Percentiles rank a stretch among this genome's conserved stretches.
phyloP scores from a whole-genome alignment of 768 basidiomycete species.

The Boletus reticuloceps region DNA sequence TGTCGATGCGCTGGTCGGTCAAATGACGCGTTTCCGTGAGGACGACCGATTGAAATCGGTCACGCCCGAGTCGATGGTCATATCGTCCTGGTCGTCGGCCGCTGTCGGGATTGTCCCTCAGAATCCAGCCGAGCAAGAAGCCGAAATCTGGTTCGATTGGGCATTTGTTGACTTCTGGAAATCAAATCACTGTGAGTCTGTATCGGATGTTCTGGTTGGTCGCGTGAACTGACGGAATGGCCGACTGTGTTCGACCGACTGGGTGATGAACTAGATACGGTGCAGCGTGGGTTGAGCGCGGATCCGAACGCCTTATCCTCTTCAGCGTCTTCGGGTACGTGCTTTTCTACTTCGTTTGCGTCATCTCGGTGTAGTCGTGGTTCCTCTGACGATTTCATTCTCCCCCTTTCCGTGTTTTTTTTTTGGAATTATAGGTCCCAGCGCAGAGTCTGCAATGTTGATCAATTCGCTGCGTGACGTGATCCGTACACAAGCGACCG shows the following conservation, averaged over 20 bases:
- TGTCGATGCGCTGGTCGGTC: slow-evolving; percentile 82
- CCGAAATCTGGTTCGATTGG: slow-evolving; percentile 98
- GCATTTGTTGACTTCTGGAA: slow-evolving; percentile 98
- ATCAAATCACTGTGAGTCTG: slow-evolving; percentile 84
- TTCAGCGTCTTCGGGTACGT: slow-evolving; percentile 53
- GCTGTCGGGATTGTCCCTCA: background rate
- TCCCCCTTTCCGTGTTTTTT: too few species aligned
- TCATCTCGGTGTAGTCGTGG: background rate
- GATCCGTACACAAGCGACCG: slow-evolving; percentile 76
- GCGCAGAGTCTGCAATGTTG: slow-evolving; percentile 75
- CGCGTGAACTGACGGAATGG: background rate
- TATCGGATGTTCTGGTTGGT: background rate
- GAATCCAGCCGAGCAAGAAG: slow-evolving; percentile 50
- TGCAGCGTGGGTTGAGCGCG: slow-evolving; percentile 68
- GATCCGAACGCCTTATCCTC: slow-evolving; percentile 66
- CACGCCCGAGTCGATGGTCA: slow-evolving; percentile 79
- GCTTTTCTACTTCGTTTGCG: background rate
- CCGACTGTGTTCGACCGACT: background rate
- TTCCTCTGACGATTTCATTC: background rate
- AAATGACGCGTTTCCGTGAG: slow-evolving; percentile 79
- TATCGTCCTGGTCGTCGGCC: slow-evolving; percentile 42
- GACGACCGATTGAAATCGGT: slow-evolving; percentile 92
- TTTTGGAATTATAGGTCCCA: slow-evolving; percentile 45
- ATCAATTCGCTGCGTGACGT: slow-evolving; percentile 82
- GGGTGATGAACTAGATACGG: slow-evolving; percentile 50